Percentiles rank a stretch among this genome's conserved stretches.
Conservation (phyloP, 306 rosid species). For the Vigna unguiculata region DNA sequence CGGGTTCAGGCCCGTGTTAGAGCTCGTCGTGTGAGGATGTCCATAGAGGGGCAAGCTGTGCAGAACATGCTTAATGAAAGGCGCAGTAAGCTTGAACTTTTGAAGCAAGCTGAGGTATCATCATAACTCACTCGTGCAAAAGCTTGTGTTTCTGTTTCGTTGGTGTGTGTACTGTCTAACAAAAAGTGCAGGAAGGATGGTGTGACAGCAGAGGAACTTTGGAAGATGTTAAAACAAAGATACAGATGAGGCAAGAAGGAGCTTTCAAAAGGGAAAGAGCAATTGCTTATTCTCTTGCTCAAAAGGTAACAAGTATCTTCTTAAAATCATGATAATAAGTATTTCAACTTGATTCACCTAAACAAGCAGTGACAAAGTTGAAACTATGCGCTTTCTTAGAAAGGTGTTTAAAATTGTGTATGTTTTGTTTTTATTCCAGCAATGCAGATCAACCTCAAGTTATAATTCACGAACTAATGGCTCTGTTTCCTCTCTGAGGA, state of each 20-base stretch:
- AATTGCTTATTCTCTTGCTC: conserved; percentile 89
- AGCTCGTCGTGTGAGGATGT: conserved; percentile 94
- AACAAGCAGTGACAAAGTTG: background rate
- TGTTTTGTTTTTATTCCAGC: conserved; percentile 59
- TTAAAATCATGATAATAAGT: background rate
- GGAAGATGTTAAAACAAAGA: conserved; percentile 74
- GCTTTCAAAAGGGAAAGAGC: conserved; percentile 97
- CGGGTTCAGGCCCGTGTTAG: conserved; percentile 96
- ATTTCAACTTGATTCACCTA: background rate
- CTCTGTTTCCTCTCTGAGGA: conserved; percentile 56
- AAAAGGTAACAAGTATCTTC: conserved; percentile 63
- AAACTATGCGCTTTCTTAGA: background rate
- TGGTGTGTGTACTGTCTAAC: conserved; percentile 1
- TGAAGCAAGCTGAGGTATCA: conserved; percentile 89
- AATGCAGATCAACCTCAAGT: conserved; percentile 70
- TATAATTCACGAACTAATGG: conserved; percentile 49
- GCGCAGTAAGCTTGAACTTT: conserved; percentile 73
- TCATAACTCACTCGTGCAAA: background rate
- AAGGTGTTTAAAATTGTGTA: background rate
- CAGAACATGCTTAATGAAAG: conserved; percentile 74
- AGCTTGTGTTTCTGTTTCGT: background rate
- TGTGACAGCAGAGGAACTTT: conserved; percentile 91
- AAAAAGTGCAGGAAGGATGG: conserved; percentile 83
- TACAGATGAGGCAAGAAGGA: conserved; percentile 94
- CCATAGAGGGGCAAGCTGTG: conserved; percentile 91